Percentiles rank a stretch among this genome's conserved stretches.
Evolutionary conservation across 495 filamentous ascomycete genomes (phyloP).

Genomic region (Clavariopsis aquatica): DNA sequence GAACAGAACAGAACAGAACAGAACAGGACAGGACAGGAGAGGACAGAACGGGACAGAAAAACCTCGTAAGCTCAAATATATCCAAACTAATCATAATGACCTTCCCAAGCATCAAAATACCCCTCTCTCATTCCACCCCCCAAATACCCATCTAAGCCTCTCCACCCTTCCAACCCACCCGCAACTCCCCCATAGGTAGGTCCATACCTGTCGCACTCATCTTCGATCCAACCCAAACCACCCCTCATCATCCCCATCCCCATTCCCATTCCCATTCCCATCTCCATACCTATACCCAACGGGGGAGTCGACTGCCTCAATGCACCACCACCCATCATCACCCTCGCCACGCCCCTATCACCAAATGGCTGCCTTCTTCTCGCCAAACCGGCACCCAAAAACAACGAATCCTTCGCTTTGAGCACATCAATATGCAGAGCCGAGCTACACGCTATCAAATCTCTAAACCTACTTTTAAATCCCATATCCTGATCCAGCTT

Average conservation of each 20-base stretch:
- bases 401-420: conserved; percentile 8
- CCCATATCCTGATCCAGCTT: conserved; percentile 60
- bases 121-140: not conserved
- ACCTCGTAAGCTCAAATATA: no score
- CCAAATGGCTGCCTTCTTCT: no score
- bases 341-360: no score
- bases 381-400: not conserved
- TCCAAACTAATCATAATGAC: no score
- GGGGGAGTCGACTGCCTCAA: no score
- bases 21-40: no score
- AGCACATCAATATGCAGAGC: conserved; percentile 23
- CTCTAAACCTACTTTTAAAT: conserved; percentile 1
- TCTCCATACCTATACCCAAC: not conserved
- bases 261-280: not conserved
- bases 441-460: conserved; percentile 8
- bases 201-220: not conserved
- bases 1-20: no score
- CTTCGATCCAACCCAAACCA: not conserved
- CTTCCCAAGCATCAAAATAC: no score
- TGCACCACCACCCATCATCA: no score
- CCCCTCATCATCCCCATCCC: not conserved
- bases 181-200: no score
- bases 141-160: not conserved
- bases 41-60: no score
- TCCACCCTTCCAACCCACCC: not conserved